Evolutionary conservation across 1,284 basidiomycete genomes (phyloP).

Genomic region (Apiotrichum mycotoxinovorans): DNA sequence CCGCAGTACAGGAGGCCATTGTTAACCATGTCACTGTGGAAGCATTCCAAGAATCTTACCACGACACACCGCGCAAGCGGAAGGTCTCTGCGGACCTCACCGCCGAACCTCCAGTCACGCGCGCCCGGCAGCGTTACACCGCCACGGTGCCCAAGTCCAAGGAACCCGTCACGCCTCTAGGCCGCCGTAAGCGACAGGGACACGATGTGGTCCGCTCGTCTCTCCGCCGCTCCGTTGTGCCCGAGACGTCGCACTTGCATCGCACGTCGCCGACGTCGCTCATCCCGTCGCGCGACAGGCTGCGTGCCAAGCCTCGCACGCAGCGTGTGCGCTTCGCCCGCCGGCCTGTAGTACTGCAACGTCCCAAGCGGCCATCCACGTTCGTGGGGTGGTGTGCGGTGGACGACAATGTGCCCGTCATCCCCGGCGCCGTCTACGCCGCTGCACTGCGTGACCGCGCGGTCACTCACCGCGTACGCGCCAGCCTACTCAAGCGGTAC

Average conservation of each 20-base stretch:
- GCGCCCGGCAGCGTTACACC: slow-evolving; percentile 1
- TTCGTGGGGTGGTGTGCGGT: neutral
- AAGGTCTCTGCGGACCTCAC: neutral
- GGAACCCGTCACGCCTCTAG: neutral
- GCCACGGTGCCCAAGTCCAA: neutral
- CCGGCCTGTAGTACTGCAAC: neutral
- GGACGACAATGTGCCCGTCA: neutral
- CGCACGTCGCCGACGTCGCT: slow-evolving; percentile 2
- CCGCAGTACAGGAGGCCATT: neutral
- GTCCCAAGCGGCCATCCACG: neutral
- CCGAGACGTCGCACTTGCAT: slow-evolving; percentile 3
- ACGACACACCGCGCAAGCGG: neutral
- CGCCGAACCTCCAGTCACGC: neutral
- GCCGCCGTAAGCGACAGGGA: neutral
- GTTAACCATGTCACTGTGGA: neutral
- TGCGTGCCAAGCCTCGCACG: neutral
- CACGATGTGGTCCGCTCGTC: neutral
- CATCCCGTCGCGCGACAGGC: neutral
- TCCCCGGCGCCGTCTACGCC: neutral
- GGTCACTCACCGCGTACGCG: slow-evolving; percentile 1
- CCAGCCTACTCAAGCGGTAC: neutral
- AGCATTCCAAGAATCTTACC: neutral
- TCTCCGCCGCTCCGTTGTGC: neutral
- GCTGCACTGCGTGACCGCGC: neutral
- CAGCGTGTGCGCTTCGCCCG: neutral